Evolutionary conservation across 768 basidiomycete genomes (phyloP), one percentile per base, ranked within the genome.

Genomic region (Suillus variegatus): DNA sequence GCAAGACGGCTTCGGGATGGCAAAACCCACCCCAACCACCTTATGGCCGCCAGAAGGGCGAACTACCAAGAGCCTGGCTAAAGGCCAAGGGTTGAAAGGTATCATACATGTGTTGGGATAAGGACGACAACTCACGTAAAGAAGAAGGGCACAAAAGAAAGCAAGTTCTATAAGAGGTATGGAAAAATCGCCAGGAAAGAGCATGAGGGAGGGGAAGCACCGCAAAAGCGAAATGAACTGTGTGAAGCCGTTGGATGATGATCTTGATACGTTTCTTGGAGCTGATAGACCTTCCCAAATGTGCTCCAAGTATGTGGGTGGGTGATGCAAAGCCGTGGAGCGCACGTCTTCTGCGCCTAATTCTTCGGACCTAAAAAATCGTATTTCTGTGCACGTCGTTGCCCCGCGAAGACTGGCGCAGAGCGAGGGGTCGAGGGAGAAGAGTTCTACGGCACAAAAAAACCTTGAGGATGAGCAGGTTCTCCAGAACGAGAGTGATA

Each of bases 21-120:
- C 90, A 0, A 88, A 88, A 65, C 79, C 90, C 2, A 84, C 94
- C 28, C 93, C 93, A 14, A 74, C 90, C 22, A 82, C 88, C 1
- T 75, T 92, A 12, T 94, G 92, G 91, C 92, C 93, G 0, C 85
- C 91, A 22, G 89, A 93, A 72, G 86, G 91, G 62, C 86, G 92
- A 35, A 90, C 3, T 4, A 32, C 32, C 71, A 84, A 80, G 69
- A 91, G 86, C 63, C 79, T 94, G 43, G 91, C 91, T 20, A 85
- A 86, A 66, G 85, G 89, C 3, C 84, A 86, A 65, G 90, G 88
- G 5, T 72, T 93, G 43, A 88, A 86, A 71, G 92, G 88, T 14
- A 69, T 74, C 6, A 82, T 95, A 47, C 63, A 89, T 95, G 86
- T 85, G 93, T 32, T 93, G 91, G 91, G 93, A 93, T 1, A 81